These are phyloP conservation scores for Pestalotiopsis sp. DNA, from an alignment of 2,329 filamentous ascomycete genomes.

Conservation along the genomic window DNA sequence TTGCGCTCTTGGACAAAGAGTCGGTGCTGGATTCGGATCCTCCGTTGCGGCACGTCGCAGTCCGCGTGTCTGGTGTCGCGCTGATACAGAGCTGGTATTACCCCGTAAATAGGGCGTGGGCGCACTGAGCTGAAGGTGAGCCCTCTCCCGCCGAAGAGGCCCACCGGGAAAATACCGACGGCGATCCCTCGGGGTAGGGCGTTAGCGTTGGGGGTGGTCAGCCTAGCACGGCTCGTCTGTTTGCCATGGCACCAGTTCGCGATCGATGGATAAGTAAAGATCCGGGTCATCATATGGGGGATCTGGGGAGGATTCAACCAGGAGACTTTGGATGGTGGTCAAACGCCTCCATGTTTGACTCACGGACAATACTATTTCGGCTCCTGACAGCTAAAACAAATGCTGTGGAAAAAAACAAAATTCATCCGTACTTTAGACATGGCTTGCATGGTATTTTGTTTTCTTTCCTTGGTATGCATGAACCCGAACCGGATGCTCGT, in stretches of 20 bases:
- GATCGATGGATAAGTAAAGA: neutral
- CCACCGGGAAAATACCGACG: neutral
- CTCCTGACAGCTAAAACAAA: neutral
- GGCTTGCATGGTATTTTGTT: neutral
- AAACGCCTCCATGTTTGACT: neutral
- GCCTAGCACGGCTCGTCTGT: neutral
- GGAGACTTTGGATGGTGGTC: neutral
- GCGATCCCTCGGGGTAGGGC: neutral
- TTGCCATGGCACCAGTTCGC: neutral
- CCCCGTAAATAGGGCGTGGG: neutral
- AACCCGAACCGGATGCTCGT: neutral
- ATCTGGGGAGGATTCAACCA: neutral
- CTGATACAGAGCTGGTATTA: neutral
- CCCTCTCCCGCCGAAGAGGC: neutral
- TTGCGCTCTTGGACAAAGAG: no score
- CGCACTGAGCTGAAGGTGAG: neutral
- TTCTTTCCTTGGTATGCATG: neutral
- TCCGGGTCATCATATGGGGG: neutral
- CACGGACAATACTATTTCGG: neutral
- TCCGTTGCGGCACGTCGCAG: neutral
- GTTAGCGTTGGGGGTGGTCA: neutral
- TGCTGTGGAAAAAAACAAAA: neutral
- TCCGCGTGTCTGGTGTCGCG: neutral
- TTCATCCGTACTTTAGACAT: neutral
- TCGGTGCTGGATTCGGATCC: neutral